phyloP scores from a whole-genome alignment of 345 rosid species.

The Eucalyptus curtisii region DNA sequence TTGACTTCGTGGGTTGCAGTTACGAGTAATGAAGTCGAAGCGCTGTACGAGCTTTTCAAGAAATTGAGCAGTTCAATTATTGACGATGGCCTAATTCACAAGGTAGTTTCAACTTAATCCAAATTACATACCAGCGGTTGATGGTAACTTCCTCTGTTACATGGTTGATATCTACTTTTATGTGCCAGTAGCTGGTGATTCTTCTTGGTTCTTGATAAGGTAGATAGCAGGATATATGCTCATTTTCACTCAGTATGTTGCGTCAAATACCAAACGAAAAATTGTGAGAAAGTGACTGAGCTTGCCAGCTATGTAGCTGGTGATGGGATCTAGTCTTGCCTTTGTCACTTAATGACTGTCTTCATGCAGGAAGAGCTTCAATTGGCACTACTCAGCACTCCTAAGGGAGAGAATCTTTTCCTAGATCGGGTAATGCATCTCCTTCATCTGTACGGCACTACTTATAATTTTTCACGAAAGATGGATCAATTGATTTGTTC shows the following conservation, averaged over 20 bases:
- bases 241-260: neutral
- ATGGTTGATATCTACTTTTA: neutral
- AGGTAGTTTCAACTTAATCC: constrained; percentile 18
- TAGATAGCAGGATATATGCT: neutral
- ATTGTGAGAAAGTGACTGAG: neutral
- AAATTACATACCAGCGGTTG: neutral
- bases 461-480: neutral
- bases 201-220: neutral
- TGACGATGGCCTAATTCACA: constrained; percentile 67
- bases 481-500: neutral
- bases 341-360: neutral
- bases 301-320: neutral
- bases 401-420: constrained; percentile 62
- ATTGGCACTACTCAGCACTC: constrained; percentile 52
- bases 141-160: neutral
- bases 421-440: constrained; percentile 64
- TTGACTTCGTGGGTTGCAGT: constrained; percentile 19
- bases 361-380: constrained; percentile 67
- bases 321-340: neutral
- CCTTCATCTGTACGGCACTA: neutral
- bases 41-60: constrained; percentile 59
- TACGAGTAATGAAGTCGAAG: constrained; percentile 61
- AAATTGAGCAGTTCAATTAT: constrained; percentile 53
- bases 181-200: neutral
- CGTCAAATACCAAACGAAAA: neutral